Base-by-base conservation (phyloP, 805 yeast genomes). In the Barnettozyma sp. region DNA sequence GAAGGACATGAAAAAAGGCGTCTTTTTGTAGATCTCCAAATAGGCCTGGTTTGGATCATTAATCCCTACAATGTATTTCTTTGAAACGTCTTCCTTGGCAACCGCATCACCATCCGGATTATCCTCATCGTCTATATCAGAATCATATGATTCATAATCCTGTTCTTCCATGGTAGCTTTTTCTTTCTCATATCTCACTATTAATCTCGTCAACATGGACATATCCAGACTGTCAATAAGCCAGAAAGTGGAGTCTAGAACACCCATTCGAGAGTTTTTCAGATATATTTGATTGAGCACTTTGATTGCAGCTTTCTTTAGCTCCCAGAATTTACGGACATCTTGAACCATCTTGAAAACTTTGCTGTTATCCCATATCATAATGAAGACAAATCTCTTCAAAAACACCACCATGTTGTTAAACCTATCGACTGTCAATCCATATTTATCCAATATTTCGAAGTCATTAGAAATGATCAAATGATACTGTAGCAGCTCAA, bases 1-100 rank as follows among this genome's bases (percentile, higher is more conserved):
- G 55, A 90, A 90, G 0, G 84, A 76, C 6, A 90, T 66, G 61
- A 87, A 80, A 52, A 83, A 90, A 3, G 97, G 96, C 3, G 79
- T 62, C 34, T 73, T 69, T 1, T 71, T 63, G 30, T 84, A 65
- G 0, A 88, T 61, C 30, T 71, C 74, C 16, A 72, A 44, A 41
- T 64, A 71, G 2, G 51, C 48, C 15, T 47, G 50, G 2, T 29
- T 15, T 5, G 48, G 50, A 0, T 40, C 35, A 4, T 42, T 36
- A 18, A 36, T 22, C 2, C 36, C 40, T 10, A 30, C 36, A 9
- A 27, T 17, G 16, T 24, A 24, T 13, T 3, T 21, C n/a, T 9
- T 16, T 17, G 21, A 21, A 21, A 9, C 11, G 12, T 27, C 21
- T n/a, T n/a, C n/a, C n/a, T n/a, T n/a, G n/a, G n/a, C n/a, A n/a